Percentiles rank a stretch among this genome's conserved stretches.
These are phyloP conservation scores for Blastocladiella emersonii DNA, from an alignment of 371 early-diverging fungal species.

Conservation along the genomic window DNA sequence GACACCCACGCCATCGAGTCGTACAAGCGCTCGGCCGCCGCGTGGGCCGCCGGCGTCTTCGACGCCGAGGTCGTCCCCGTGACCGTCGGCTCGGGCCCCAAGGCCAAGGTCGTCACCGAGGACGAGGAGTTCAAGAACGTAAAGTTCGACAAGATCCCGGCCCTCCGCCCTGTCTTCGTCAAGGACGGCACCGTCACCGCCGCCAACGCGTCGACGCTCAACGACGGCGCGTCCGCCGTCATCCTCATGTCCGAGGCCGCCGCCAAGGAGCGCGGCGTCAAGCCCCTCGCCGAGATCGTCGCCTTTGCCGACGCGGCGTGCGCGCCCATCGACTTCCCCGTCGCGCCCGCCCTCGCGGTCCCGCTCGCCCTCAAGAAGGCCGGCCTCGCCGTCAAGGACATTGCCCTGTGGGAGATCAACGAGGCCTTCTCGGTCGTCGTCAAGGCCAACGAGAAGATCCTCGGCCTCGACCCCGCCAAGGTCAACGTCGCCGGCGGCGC, in stretches of 20 bases:
- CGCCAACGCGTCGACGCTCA: constrained; percentile 84
- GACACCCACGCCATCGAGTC: constrained; percentile 78
- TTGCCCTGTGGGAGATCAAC: constrained; percentile 76
- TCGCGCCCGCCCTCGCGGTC: constrained; percentile 83
- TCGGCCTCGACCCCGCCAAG: constrained; percentile 54
- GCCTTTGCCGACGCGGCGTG: constrained; percentile 27
- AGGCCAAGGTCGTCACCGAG: constrained; percentile 46
- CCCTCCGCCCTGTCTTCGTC: constrained; percentile 42
- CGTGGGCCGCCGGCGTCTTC: constrained; percentile 61
- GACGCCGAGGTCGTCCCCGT: constrained; percentile 75
- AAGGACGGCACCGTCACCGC: constrained; percentile 73
- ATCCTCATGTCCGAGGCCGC: constrained; percentile 70
- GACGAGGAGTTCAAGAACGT: constrained; percentile 83
- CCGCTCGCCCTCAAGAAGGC: constrained; percentile 74
- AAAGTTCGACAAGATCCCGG: constrained; percentile 44
- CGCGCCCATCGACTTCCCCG: constrained; percentile 59
- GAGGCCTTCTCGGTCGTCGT: constrained; percentile 91
- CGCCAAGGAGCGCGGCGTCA: constrained; percentile 57
- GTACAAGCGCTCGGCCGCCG: constrained; percentile 74
- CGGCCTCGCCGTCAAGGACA: constrained; percentile 54
- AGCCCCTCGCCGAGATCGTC: constrained; percentile 62
- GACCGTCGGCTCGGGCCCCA: constrained; percentile 25
- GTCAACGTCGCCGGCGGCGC: constrained; percentile 84
- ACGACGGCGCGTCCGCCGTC: constrained; percentile 92
- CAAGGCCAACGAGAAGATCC: constrained; percentile 61